Conservation (phyloP, 2,329 filamentous ascomycete species). For the Coniella lustricola region DNA sequence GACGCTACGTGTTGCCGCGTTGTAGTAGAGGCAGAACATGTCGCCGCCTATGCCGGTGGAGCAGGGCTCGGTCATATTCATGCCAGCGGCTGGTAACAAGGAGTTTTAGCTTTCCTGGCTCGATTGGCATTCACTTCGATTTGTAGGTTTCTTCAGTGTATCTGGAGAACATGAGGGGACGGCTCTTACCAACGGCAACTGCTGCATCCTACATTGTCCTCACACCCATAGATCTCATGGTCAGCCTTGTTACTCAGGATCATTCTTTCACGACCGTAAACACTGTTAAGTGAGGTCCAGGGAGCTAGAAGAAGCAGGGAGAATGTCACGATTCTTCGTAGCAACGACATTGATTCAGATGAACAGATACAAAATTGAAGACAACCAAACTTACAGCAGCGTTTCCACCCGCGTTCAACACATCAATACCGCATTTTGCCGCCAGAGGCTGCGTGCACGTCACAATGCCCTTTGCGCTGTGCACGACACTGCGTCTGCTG, state of each 20-base stretch:
- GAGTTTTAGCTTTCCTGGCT: neutral
- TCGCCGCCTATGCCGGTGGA: constrained; percentile 95
- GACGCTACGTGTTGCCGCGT: constrained; percentile 74
- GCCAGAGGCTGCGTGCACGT: constrained; percentile 86
- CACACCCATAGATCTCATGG: neutral
- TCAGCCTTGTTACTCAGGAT: constrained; percentile 6
- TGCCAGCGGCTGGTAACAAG: constrained; percentile 60
- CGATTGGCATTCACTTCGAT: no score
- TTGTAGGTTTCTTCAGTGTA: no score
- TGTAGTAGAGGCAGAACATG: constrained; percentile 92
- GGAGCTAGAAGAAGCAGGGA: no score
- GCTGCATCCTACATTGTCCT: constrained; percentile 68
- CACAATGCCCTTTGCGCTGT: constrained; percentile 88
- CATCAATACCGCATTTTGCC: constrained; percentile 75
- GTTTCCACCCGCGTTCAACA: constrained; percentile 86
- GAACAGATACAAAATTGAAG: no score
- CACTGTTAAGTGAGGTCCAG: no score
- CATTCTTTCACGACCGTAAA: no score
- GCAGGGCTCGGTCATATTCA: constrained; percentile 89
- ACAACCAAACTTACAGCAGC: constrained; percentile 61
- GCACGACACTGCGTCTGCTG: constrained; percentile 83
- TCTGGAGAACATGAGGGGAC: no score
- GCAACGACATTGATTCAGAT: no score
- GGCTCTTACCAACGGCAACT: constrained; percentile 69
- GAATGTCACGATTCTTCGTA: no score